phyloP scores from a whole-genome alignment of 1,284 basidiomycete genomes.

The Sanghuangporus baumii region DNA sequence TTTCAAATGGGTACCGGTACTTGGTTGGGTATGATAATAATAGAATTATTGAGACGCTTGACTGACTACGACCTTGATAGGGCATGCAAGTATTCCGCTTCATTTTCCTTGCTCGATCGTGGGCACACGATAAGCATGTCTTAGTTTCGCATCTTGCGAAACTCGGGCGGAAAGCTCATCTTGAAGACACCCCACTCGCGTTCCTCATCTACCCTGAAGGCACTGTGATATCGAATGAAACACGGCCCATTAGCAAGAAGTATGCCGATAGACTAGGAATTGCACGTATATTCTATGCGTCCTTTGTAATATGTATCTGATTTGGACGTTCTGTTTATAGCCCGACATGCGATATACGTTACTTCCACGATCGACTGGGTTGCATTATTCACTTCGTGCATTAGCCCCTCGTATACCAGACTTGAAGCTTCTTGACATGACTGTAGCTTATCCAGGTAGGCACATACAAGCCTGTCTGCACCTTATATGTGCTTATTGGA shows the following conservation, averaged over 20 bases:
- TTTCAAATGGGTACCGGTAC: conserved; percentile 80
- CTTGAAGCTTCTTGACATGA: conserved; percentile 83
- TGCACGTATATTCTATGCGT: conserved; percentile 41
- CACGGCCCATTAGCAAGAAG: conserved; percentile 75
- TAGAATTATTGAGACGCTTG: neutral
- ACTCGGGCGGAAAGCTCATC: conserved; percentile 54
- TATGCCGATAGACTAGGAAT: conserved; percentile 81
- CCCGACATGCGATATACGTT: conserved; percentile 75
- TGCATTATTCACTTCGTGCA: conserved; percentile 81
- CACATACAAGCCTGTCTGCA: neutral
- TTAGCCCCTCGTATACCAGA: conserved; percentile 73
- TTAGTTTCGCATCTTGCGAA: conserved; percentile 55
- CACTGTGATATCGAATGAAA: conserved; percentile 80
- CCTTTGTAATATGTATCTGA: neutral
- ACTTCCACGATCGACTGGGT: conserved; percentile 86
- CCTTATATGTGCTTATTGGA: neutral
- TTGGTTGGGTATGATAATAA: conserved; percentile 73
- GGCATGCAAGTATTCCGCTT: conserved; percentile 92
- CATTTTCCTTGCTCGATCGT: conserved; percentile 83
- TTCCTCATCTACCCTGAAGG: conserved; percentile 92
- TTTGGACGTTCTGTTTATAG: conserved; percentile 34
- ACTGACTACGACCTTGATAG: conserved; percentile 29
- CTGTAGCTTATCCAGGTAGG: conserved; percentile 83
- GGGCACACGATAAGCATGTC: conserved; percentile 73
- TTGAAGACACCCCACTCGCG: conserved; percentile 65